Evolutionary conservation across 2,329 filamentous ascomycete species (phyloP).

Genomic region (Nothopassalora personata): DNA sequence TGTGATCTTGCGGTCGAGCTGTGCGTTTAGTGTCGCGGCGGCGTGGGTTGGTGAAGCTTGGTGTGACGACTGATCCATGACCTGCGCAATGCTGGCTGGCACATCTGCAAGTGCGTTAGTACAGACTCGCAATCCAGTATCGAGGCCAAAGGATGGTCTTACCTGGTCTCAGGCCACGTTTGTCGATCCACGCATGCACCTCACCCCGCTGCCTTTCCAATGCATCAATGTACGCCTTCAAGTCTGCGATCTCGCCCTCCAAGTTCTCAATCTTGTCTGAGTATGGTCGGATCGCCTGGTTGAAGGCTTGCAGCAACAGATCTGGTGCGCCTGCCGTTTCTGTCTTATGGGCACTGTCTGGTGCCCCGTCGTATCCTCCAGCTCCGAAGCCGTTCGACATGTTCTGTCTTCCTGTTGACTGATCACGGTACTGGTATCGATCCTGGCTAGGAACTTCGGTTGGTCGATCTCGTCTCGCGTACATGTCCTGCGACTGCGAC

Average conservation of each 20-base stretch:
- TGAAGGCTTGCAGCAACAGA: constrained; percentile 49
- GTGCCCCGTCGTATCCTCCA: constrained; percentile 20
- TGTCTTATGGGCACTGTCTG: constrained; percentile 8
- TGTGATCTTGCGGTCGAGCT: constrained; percentile 54
- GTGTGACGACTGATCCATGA: constrained; percentile 47
- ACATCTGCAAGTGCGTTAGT: constrained; percentile 38
- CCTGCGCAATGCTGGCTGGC: constrained; percentile 47
- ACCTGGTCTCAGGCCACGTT: constrained; percentile 50
- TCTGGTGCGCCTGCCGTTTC: constrained; percentile 44
- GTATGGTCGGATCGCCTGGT: constrained; percentile 49
- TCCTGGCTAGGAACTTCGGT: constrained; percentile 31
- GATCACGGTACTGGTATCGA: constrained; percentile 7
- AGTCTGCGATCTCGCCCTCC: constrained; percentile 47
- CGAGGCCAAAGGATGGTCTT: constrained; percentile 16
- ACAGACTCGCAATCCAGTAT: background rate
- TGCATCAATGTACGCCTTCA: constrained; percentile 65
- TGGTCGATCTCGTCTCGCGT: constrained; percentile 40
- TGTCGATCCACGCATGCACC: constrained; percentile 52
- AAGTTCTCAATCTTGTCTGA: constrained; percentile 50
- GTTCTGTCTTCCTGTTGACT: constrained; percentile 4
- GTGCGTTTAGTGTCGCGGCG: constrained; percentile 49
- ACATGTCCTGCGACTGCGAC: constrained; percentile 37
- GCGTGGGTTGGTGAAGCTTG: constrained; percentile 38
- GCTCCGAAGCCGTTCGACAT: constrained; percentile 14
- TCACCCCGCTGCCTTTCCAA: constrained; percentile 48